Evolutionary conservation across 1,284 basidiomycete genomes (phyloP).

Genomic region (Tilletia setariae): DNA sequence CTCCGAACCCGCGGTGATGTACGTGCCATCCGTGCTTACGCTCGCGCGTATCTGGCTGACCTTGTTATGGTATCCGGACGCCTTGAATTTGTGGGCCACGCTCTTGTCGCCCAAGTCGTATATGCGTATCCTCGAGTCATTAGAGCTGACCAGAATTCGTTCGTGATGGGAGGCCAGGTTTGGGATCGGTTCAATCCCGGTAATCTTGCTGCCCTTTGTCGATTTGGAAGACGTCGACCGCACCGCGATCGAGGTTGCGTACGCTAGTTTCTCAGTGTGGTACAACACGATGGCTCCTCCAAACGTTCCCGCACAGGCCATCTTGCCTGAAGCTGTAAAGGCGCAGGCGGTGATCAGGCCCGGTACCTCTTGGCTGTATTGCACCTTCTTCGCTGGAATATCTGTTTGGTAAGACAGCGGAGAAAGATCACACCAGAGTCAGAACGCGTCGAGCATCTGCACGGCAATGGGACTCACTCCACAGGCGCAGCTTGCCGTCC

Average conservation of each 20-base stretch:
- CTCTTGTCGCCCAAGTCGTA: constrained; percentile 47
- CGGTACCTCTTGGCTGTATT: constrained; percentile 43
- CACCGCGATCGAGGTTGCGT: constrained; percentile 44
- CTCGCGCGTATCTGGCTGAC: constrained; percentile 52
- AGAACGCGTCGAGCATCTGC: too few relatives aligned
- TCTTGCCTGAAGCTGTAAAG: constrained; percentile 51
- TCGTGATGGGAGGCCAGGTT: constrained; percentile 33
- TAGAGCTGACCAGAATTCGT: constrained; percentile 54
- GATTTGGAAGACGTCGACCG: constrained; percentile 51
- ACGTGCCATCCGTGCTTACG: constrained; percentile 46
- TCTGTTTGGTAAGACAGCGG: constrained; percentile 13
- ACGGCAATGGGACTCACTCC: too few relatives aligned
- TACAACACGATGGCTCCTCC: constrained; percentile 49
- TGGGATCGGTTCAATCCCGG: constrained; percentile 46
- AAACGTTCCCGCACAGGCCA: constrained; percentile 53
- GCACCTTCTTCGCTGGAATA: constrained; percentile 34
- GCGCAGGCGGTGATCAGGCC: constrained; percentile 55
- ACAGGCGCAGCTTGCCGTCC: constrained; percentile 55
- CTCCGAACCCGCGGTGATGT: constrained; percentile 53
- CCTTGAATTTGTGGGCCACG: constrained; percentile 39
- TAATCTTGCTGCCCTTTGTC: constrained; percentile 54
- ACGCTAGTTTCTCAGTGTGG: constrained; percentile 45
- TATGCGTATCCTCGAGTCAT: constrained; percentile 55
- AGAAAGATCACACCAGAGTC: background rate
- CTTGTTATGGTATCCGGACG: constrained; percentile 34